Evolutionary conservation across 371 early-diverging fungal species (phyloP).

Genomic region (Mortierella sp.): DNA sequence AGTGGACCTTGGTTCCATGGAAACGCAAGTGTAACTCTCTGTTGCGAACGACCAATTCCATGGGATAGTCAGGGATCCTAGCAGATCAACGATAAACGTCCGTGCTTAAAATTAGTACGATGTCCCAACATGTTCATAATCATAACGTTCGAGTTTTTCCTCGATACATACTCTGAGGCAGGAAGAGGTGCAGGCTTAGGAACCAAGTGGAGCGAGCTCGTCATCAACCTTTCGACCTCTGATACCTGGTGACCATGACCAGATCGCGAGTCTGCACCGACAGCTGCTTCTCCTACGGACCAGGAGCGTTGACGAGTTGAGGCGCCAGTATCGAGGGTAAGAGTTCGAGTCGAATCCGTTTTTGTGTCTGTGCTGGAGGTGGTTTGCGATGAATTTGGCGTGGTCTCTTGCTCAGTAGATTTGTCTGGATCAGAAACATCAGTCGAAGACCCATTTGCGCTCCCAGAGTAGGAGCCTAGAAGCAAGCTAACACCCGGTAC

Average conservation of each 20-base stretch:
- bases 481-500: slow-evolving; percentile 48
- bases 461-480: slow-evolving; percentile 25
- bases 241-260: slow-evolving; percentile 34
- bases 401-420: too few relatives aligned
- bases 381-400: too few relatives aligned
- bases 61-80: slow-evolving; percentile 49
- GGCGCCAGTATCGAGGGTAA: slow-evolving; percentile 1
- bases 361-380: neutral
- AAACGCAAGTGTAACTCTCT: slow-evolving; percentile 45
- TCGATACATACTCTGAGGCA: slow-evolving; percentile 32
- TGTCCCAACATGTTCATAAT: too few relatives aligned
- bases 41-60: slow-evolving; percentile 50
- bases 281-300: slow-evolving; percentile 8
- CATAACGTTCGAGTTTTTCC: neutral
- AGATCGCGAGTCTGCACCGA: slow-evolving; percentile 5
- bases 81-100: neutral
- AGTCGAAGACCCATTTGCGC: neutral
- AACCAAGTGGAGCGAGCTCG: slow-evolving; percentile 45
- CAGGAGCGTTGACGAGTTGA: slow-evolving; percentile 10
- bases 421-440: too few relatives aligned
- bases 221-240: slow-evolving; percentile 50
- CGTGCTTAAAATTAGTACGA: neutral
- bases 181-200: slow-evolving; percentile 29
- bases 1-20: slow-evolving; percentile 49
- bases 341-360: neutral